phyloP scores from a whole-genome alignment of 495 filamentous ascomycete species.

The Cercophora sp. region DNA sequence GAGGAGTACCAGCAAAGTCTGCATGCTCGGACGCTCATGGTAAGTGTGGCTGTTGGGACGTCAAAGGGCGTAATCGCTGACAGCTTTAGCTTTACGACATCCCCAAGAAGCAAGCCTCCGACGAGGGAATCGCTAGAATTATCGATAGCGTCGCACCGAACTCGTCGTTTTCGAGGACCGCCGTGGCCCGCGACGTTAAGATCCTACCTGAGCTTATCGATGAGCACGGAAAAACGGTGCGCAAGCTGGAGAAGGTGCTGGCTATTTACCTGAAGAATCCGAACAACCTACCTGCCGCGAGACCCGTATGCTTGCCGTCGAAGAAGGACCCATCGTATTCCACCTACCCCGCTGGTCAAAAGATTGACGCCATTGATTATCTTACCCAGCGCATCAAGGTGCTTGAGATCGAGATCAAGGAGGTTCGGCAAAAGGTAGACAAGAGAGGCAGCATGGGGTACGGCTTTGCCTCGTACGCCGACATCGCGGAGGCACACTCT shows the following conservation, averaged over 20 bases:
- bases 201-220: slow-evolving; percentile 78
- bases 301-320: slow-evolving; percentile 74
- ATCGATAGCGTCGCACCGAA: slow-evolving; percentile 72
- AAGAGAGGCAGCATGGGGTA: slow-evolving; percentile 82
- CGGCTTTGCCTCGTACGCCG: slow-evolving; percentile 90
- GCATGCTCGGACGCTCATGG: slow-evolving; percentile 87
- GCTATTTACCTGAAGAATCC: slow-evolving; percentile 90
- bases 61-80: slow-evolving; percentile 6
- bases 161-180: slow-evolving; percentile 69
- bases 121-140: slow-evolving; percentile 81
- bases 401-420: slow-evolving; percentile 78
- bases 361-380: slow-evolving; percentile 92
- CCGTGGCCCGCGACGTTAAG: slow-evolving; percentile 88
- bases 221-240: slow-evolving; percentile 76
- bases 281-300: slow-evolving; percentile 68
- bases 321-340: slow-evolving; percentile 60
- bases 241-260: slow-evolving; percentile 73
- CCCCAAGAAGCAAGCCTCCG: slow-evolving; percentile 63
- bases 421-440: slow-evolving; percentile 76
- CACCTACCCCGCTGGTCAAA: slow-evolving; percentile 59
- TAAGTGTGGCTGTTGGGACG: slow-evolving; percentile 27
- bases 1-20: slow-evolving; percentile 85
- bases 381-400: slow-evolving; percentile 78
- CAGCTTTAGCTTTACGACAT: slow-evolving; percentile 72
- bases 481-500: slow-evolving; percentile 80